Evolutionary conservation across 371 early-diverging fungal genomes (phyloP).

Genomic region (Mortierella sp.): DNA sequence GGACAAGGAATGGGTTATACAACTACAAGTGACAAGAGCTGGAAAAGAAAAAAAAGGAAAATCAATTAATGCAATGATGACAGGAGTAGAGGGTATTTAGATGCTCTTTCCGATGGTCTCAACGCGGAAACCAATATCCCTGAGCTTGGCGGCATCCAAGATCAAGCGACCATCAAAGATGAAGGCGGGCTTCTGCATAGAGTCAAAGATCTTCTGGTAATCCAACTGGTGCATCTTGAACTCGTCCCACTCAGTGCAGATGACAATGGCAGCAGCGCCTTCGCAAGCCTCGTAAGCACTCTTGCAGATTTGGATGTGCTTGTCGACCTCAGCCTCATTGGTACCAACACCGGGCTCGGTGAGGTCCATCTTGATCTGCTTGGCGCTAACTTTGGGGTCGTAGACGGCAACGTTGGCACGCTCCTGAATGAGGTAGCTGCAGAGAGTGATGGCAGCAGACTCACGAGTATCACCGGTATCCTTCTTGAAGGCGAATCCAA

Average conservation of each 20-base stretch:
- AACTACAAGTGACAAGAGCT: background rate
- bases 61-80: background rate
- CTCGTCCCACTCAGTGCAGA: conserved; percentile 96
- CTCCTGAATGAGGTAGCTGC: conserved; percentile 86
- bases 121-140: conserved; percentile 88
- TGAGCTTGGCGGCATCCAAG: conserved; percentile 79
- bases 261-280: conserved; percentile 85
- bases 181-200: conserved; percentile 92
- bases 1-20: background rate
- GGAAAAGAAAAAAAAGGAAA: background rate
- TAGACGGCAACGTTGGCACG: conserved; percentile 86
- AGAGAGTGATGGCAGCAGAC: conserved; percentile 90
- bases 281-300: conserved; percentile 56
- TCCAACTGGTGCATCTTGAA: conserved; percentile 80
- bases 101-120: conserved; percentile 84
- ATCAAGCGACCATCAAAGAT: conserved; percentile 95
- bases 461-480: conserved; percentile 97
- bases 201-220: conserved; percentile 76
- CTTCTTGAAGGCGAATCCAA: conserved; percentile 97
- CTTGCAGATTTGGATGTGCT: conserved; percentile 76
- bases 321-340: conserved; percentile 65
- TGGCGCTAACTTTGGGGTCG: conserved; percentile 91
- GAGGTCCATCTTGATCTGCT: conserved; percentile 87
- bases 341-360: conserved; percentile 79
- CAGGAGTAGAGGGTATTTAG: conserved; percentile 68